A percentile compares a stretch with the other conserved stretches of the same genome.
These are phyloP conservation scores for Lyophyllum atratum DNA, from an alignment of 768 basidiomycete genomes.

Conservation along the genomic window DNA sequence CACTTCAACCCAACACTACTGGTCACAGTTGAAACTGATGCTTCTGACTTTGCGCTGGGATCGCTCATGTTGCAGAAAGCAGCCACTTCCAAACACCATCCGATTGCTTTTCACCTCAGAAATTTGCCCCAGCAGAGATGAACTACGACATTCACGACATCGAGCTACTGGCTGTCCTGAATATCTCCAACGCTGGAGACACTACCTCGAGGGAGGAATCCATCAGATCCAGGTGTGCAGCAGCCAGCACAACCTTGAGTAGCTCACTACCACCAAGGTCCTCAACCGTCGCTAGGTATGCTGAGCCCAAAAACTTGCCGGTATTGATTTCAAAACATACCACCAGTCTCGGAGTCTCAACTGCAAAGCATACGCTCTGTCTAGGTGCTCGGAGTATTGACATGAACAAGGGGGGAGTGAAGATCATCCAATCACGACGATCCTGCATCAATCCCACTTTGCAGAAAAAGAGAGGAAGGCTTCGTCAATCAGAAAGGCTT, in stretches of 20 bases:
- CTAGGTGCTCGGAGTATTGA: no score
- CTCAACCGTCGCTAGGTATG: no score
- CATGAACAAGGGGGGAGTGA: no score
- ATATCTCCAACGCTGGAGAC: slow-evolving; percentile 24
- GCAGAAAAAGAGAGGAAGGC: no score
- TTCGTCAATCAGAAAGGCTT: no score
- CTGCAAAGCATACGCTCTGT: no score
- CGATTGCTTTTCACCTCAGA: slow-evolving; percentile 29
- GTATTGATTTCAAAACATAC: no score
- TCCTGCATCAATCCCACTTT: no score
- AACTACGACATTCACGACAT: slow-evolving; percentile 45
- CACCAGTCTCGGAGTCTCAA: no score
- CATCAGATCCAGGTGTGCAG: not conserved
- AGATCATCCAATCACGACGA: no score
- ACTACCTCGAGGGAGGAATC: slow-evolving; percentile 9
- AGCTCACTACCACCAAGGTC: not conserved
- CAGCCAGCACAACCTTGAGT: not conserved
- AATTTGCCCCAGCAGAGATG: slow-evolving; percentile 27
- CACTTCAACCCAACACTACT: slow-evolving; percentile 6
- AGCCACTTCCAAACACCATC: slow-evolving; percentile 22
- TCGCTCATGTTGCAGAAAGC: slow-evolving; percentile 19
- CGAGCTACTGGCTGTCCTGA: slow-evolving; percentile 45
- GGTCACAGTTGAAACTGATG: slow-evolving; percentile 7
- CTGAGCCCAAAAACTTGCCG: no score
- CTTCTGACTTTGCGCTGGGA: slow-evolving; percentile 12